Percentiles rank a stretch among this genome's conserved stretches.
These are phyloP conservation scores for Yamadazyma epiphylla DNA, from an alignment of 1,139 yeast genomes.

Conservation along the genomic window DNA sequence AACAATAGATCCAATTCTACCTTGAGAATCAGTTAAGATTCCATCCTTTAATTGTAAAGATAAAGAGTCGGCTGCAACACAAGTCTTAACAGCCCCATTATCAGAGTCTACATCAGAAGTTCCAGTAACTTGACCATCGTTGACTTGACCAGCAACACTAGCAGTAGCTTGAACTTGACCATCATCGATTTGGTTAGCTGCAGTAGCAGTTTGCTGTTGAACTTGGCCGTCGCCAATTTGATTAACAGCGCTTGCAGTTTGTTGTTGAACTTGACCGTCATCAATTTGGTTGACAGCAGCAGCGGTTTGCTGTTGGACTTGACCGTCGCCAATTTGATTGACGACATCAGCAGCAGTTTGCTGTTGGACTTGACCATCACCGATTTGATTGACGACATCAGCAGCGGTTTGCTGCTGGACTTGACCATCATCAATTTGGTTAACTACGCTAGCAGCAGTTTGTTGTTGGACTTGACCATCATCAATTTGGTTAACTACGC, in stretches of 20 bases:
- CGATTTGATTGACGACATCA: constrained; percentile 31
- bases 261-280: constrained; percentile 40
- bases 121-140: constrained; percentile 34
- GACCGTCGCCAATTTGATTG: constrained; percentile 31
- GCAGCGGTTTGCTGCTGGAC: constrained; percentile 27
- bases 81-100: constrained; percentile 13
- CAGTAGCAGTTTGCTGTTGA: constrained; percentile 31
- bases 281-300: constrained; percentile 31
- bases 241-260: constrained; percentile 31
- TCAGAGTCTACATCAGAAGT: constrained; percentile 3
- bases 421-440: constrained; percentile 36
- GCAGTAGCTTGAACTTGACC: constrained; percentile 15
- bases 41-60: constrained; percentile 25
- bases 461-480: constrained; percentile 42
- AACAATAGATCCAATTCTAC: constrained; percentile 41
- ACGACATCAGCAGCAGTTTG: constrained; percentile 31
- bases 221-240: constrained; percentile 34
- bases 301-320: constrained; percentile 29
- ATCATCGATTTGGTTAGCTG: constrained; percentile 30
- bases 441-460: constrained; percentile 25
- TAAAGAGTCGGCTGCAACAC: constrained; percentile 26
- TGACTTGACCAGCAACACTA: constrained; percentile 28
- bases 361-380: constrained; percentile 40
- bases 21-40: constrained; percentile 27
- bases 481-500: constrained; percentile 34